Evolutionary conservation across 2,329 filamentous ascomycete species (phyloP).

Genomic region (Exophiala dermatitidis): DNA sequence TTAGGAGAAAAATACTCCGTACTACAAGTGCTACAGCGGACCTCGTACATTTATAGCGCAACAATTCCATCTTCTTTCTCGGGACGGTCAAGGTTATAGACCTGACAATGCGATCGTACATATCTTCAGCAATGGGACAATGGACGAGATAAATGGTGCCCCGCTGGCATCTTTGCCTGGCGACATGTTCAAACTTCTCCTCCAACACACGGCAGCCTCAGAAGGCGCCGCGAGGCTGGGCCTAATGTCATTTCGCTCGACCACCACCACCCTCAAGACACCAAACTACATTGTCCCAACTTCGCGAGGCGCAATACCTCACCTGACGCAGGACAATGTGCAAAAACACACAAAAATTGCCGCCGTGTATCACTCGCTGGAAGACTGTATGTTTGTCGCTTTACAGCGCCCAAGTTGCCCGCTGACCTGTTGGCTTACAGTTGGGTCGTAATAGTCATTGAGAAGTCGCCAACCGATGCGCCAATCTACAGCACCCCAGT

Average conservation of each 20-base stretch:
- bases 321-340: conserved; percentile 80
- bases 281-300: conserved; percentile 74
- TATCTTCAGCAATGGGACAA: conserved; percentile 10
- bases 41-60: no score
- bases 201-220: conserved; percentile 32
- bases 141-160: conserved; percentile 9
- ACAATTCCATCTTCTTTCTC: no score
- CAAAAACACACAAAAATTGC: conserved; percentile 56
- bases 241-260: conserved; percentile 54
- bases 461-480: conserved; percentile 45
- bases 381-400: conserved; percentile 67
- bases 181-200: conserved; percentile 36
- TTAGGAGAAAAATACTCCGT: no score
- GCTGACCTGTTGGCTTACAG: conserved; percentile 37
- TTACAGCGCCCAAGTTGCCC: conserved; percentile 9
- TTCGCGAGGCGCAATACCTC: conserved; percentile 77
- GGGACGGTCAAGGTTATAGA: no score
- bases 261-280: conserved; percentile 63
- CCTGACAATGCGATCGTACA: not conserved
- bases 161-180: conserved; percentile 18
- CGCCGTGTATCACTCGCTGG: conserved; percentile 72
- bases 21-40: no score
- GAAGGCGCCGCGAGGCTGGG: conserved; percentile 57
- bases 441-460: conserved; percentile 53
- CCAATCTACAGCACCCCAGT: conserved; percentile 47